Base-by-base conservation (phyloP, 164 flowering plant genomes). In the Stephania japonica region DNA sequence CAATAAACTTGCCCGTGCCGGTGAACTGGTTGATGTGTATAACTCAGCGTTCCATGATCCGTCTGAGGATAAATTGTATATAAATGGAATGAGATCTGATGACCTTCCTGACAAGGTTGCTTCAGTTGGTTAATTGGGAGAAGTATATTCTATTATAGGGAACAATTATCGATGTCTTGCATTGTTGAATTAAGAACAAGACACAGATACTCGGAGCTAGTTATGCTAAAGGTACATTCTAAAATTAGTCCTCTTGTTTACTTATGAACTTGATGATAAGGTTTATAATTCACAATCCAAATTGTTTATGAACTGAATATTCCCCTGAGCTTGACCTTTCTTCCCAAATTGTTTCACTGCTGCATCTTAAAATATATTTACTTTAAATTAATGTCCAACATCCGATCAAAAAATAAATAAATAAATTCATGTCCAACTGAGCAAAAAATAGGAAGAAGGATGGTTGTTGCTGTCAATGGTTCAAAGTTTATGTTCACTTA, bases 91-190 rank as follows among this genome's bases (percentile, higher is more conserved):
- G 10, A 27, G 80, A 62, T 79, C 77, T 64, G 80, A 82, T 41
- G 78, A 81, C 32, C 66, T 75, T 49, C 74, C 65, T 42, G 82
- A 77, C 61, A 68, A 73, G 71, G 79, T 71, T 75, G 82, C 78
- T 72, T 81, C 83, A 53, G 79, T 76, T 10, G 84, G 81, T 50
- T 84, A 80, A 80, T 44, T 56, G 47, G 6, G n/a, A 65, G 27
- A 66, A 47, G 9, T 42, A 47, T 24, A 44, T 24, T 67, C 42
- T 19, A 41, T n/a, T 47, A 32, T 32, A 12, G 53, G 16, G 53
- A 24, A 42, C 23, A 18, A 63, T n/a, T 12, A 5, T 18, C 25
- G 27, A 47, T 32, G 11, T 47, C 23, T 27, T 73, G 25, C 19
- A 2, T n/a, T 3, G 4, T 47, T 12, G 16, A 47, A 47, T 44